phyloP scores from a whole-genome alignment of 1,139 yeast species.

The Pichia sp. region DNA sequence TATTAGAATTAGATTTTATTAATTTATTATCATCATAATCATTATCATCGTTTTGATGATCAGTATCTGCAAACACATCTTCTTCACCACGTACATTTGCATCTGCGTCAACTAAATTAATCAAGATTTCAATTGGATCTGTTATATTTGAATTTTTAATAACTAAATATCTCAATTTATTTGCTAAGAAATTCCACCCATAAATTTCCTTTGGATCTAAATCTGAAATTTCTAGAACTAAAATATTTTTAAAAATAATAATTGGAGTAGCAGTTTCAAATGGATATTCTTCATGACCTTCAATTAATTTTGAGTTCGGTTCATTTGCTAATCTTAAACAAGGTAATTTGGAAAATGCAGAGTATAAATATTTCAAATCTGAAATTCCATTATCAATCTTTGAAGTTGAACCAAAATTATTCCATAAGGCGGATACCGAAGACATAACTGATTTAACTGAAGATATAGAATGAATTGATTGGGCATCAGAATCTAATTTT shows the following conservation, averaged over 20 bases:
- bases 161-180: conserved; percentile 49
- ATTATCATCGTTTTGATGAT: conserved; percentile 3
- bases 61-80: conserved; percentile 1
- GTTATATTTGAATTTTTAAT: conserved; percentile 45
- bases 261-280: conserved; percentile 66
- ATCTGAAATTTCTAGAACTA: conserved; percentile 54
- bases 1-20: no score
- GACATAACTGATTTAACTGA: conserved; percentile 53
- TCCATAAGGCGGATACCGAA: conserved; percentile 37
- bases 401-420: conserved; percentile 23
- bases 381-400: conserved; percentile 35
- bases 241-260: conserved; percentile 52
- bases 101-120: conserved; percentile 55
- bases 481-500: conserved; percentile 48
- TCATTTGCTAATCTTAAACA: conserved; percentile 57
- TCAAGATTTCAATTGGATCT: conserved; percentile 46
- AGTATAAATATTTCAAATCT: conserved; percentile 52
- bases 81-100: conserved; percentile 34
- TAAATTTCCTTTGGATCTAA: conserved; percentile 59
- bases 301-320: conserved; percentile 48
- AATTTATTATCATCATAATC: conserved; percentile 5
- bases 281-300: conserved; percentile 64
- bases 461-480: conserved; percentile 56
- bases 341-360: conserved; percentile 63
- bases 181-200: conserved; percentile 59